Conservation (phyloP, 2,329 filamentous ascomycete genomes). For the Corynespora cassiicola region DNA sequence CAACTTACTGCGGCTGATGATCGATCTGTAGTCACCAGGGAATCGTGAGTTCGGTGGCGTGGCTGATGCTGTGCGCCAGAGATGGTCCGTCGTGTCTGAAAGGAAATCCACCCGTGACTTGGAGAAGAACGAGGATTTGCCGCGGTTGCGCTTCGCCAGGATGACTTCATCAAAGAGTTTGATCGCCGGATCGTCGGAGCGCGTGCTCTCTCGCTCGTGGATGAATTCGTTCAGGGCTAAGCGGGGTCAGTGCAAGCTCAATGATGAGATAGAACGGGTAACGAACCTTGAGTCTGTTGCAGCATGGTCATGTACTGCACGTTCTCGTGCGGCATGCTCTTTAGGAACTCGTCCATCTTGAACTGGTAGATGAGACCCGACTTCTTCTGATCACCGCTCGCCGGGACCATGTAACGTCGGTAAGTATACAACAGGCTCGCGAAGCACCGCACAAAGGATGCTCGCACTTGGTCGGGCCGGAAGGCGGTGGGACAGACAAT, state of each 20-base stretch:
- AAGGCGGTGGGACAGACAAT: slow-evolving; percentile 73
- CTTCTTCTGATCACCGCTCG: slow-evolving; percentile 67
- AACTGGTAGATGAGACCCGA: slow-evolving; percentile 68
- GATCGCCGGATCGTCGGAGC: slow-evolving; percentile 68
- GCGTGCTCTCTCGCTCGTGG: slow-evolving; percentile 75
- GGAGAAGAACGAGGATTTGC: slow-evolving; percentile 69
- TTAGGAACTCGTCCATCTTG: slow-evolving; percentile 71
- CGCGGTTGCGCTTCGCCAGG: slow-evolving; percentile 75
- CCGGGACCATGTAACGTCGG: slow-evolving; percentile 66
- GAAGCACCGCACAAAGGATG: slow-evolving; percentile 73
- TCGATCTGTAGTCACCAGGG: slow-evolving; percentile 60
- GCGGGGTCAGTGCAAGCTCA: slow-evolving; percentile 12
- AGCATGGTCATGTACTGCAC: slow-evolving; percentile 68
- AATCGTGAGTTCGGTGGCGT: slow-evolving; percentile 62
- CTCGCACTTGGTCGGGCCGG: slow-evolving; percentile 69
- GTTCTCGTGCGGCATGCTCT: slow-evolving; percentile 69
- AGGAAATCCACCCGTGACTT: slow-evolving; percentile 68
- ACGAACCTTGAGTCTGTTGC: slow-evolving; percentile 67
- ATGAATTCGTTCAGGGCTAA: slow-evolving; percentile 82
- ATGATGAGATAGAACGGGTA: not conserved
- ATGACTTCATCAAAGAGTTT: slow-evolving; percentile 86
- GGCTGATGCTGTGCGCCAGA: slow-evolving; percentile 74
- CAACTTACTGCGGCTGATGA: slow-evolving; percentile 57
- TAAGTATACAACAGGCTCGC: slow-evolving; percentile 74
- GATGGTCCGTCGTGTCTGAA: slow-evolving; percentile 75